These are phyloP conservation scores for Austroboletus novae-zelandiae DNA, from an alignment of 1,284 basidiomycete genomes.

Conservation along the genomic window DNA sequence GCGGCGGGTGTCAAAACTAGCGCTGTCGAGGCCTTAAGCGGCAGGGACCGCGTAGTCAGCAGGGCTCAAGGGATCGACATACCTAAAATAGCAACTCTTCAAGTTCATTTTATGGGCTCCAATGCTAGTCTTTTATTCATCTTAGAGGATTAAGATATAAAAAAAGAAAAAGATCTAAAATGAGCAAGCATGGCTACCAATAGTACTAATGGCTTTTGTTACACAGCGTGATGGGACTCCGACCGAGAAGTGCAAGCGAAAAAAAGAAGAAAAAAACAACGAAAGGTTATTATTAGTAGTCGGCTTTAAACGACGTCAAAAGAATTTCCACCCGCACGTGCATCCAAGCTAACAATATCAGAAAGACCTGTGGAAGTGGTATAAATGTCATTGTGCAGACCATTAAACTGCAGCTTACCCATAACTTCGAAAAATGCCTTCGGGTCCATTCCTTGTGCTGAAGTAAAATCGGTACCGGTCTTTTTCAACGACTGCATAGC, in stretches of 20 bases:
- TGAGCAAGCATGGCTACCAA: constrained; percentile 20
- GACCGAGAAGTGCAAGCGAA: background rate
- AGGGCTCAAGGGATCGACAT: constrained; percentile 11
- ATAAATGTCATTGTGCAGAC: background rate
- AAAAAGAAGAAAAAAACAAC: background rate
- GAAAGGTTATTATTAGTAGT: background rate
- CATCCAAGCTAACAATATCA: constrained; percentile 56
- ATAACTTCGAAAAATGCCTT: constrained; percentile 75
- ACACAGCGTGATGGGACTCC: constrained; percentile 14
- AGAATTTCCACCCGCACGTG: constrained; percentile 57
- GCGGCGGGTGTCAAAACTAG: too few species aligned
- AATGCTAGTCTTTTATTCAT: constrained; percentile 11
- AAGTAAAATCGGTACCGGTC: constrained; percentile 69
- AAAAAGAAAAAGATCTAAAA: constrained; percentile 19
- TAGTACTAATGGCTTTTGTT: constrained; percentile 18
- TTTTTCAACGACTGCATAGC: constrained; percentile 74
- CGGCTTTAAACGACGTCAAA: constrained; percentile 46
- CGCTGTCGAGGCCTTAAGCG: too few species aligned
- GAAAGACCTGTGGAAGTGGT: constrained; percentile 43
- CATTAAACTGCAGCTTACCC: constrained; percentile 37
- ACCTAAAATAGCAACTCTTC: constrained; percentile 6
- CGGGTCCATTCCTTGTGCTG: constrained; percentile 73
- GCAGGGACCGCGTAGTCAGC: background rate
- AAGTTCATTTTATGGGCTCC: constrained; percentile 10
- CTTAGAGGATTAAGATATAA: constrained; percentile 20